phyloP scores from a whole-genome alignment of 768 basidiomycete genomes.

The Suillus placidus region DNA sequence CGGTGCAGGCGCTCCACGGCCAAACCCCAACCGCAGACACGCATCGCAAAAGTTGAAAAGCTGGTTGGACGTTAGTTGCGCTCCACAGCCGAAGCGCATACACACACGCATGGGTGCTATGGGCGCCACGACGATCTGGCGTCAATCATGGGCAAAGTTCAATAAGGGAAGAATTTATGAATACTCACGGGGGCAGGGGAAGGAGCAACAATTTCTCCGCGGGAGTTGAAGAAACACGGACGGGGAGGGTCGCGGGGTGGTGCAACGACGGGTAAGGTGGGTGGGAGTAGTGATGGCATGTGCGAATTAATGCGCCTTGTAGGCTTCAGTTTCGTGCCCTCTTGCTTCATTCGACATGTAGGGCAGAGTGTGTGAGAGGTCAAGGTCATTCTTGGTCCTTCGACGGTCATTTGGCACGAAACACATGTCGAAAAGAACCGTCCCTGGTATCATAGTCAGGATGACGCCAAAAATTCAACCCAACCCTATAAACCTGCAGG shows the following conservation, averaged over 20 bases:
- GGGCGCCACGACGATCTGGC: background rate
- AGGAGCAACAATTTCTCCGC: conserved; percentile 4
- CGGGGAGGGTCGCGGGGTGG: background rate
- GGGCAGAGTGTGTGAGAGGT: conserved; percentile 15
- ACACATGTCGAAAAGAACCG: conserved; percentile 3
- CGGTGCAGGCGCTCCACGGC: background rate
- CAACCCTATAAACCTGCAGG: background rate
- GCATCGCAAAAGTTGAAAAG: conserved; percentile 15
- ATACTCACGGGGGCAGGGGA: background rate
- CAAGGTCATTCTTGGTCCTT: background rate
- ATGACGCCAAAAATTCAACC: background rate
- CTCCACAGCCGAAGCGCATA: conserved; percentile 25
- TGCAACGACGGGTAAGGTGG: background rate
- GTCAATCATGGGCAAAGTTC: background rate
- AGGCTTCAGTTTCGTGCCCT: background rate
- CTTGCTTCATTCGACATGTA: conserved; percentile 14
- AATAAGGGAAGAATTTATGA: background rate
- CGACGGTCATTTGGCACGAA: conserved; percentile 15
- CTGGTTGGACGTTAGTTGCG: conserved; percentile 6
- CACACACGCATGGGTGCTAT: conserved; percentile 11
- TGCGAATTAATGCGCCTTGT: background rate
- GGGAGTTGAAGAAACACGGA: conserved; percentile 7
- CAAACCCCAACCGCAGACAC: conserved; percentile 17
- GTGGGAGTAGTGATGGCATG: background rate
- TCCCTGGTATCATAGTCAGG: conserved; percentile 2